Base-by-base conservation (phyloP, 2,329 filamentous ascomycete genomes). In the Penicillium sp. region DNA sequence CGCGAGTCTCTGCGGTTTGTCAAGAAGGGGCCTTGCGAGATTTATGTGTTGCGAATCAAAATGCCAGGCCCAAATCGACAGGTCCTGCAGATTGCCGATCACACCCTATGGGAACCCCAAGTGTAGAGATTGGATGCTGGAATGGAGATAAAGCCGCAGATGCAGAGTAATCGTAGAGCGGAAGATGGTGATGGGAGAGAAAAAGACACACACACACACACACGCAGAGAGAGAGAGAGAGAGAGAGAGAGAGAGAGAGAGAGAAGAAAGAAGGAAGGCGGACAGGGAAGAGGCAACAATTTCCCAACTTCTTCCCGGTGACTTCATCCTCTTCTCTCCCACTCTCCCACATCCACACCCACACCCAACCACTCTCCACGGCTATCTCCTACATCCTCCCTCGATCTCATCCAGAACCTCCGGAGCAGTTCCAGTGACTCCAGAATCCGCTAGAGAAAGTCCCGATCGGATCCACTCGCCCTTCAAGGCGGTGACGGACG, bases 401-500 rank as follows among this genome's bases (percentile, higher is more conserved):
- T n/a, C n/a, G n/a, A 27, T 17, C n/a, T 24, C 5, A 10, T 13
- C 37, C 5, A 29, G 24, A n/a, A 18, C 17, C 29, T 42, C 37
- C 9, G 13, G n/a, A 47, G 15, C 8, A 40, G 17, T 21, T 46
- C 29, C 12, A 24, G 5, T 34, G 9, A 41, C 39, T 33, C 30
- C 30, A 17, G 13, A 33, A 15, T 33, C 36, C 36, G 12, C 20
- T 39, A 40, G 15, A 32, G 17, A 43, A 43, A 43, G 23, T 17
- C 20, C 42, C 26, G 30, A 47, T 37, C 44, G 36, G 43, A 27
- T 48, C 48, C 46, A 45, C 42, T 30, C 39, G 18, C 18, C 30
- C 13, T 32, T 23, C 32, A 51, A 57, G 57, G 57, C 57, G 57
- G 57, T 59, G 57, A 59, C 56, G 52, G 54, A 24, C 56, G 48